These are phyloP conservation scores for Plantago major DNA, from an alignment of 257 asterid species.

Conservation along the genomic window DNA sequence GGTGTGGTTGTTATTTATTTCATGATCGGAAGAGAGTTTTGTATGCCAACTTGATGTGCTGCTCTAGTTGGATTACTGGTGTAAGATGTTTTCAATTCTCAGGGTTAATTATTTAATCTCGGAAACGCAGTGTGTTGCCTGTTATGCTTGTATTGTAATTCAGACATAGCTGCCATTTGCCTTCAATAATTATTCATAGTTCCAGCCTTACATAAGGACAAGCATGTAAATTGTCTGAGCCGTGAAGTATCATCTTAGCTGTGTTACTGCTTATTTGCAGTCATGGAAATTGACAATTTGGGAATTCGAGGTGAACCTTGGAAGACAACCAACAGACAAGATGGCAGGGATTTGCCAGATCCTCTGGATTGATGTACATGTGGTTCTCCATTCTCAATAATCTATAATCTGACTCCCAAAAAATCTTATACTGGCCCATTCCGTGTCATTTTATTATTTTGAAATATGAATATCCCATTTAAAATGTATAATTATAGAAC, in stretches of 20 bases:
- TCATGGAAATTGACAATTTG: too few species aligned
- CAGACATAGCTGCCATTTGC: slow-evolving; percentile 17
- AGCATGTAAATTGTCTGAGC: background rate
- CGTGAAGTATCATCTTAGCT: background rate
- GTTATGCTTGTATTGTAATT: slow-evolving; percentile 13
- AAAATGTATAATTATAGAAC: too few species aligned
- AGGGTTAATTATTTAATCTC: slow-evolving; percentile 24
- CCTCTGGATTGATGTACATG: too few species aligned
- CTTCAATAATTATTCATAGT: slow-evolving; percentile 11
- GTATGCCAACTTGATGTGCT: slow-evolving; percentile 21
- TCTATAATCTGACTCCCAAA: too few species aligned
- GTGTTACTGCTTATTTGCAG: too few species aligned
- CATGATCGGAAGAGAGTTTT: slow-evolving; percentile 17
- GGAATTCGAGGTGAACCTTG: too few species aligned
- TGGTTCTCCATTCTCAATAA: too few species aligned
- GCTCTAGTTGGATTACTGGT: slow-evolving; percentile 23
- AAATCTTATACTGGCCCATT: too few species aligned
- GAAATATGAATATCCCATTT: too few species aligned
- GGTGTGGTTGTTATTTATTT: slow-evolving; percentile 19
- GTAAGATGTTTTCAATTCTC: slow-evolving; percentile 25
- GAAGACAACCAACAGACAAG: too few species aligned
- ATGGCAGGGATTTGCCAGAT: too few species aligned
- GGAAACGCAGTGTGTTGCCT: background rate
- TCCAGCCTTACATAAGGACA: slow-evolving; percentile 9
- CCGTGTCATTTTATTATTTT: too few species aligned